Evolutionary conservation across 768 basidiomycete genomes (phyloP).

Genomic region (Macrolepiota dolichaula): DNA sequence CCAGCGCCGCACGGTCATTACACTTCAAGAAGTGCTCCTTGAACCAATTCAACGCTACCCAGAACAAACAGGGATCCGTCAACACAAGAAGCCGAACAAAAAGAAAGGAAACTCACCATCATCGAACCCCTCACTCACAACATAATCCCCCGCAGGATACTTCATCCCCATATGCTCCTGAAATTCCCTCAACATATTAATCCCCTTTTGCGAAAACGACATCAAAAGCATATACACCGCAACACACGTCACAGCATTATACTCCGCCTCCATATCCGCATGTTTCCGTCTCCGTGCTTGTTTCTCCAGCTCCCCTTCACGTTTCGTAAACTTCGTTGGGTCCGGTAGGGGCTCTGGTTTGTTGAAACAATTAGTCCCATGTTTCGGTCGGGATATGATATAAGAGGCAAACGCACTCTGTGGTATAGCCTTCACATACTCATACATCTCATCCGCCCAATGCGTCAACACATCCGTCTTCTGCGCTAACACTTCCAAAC

Average conservation of each 20-base stretch:
- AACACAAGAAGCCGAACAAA: not conserved
- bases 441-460: conserved; percentile 95
- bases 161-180: conserved; percentile 83
- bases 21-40: conserved; percentile 92
- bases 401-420: conserved; percentile 55
- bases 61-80: conserved; percentile 12
- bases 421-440: conserved; percentile 79
- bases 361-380: conserved; percentile 7
- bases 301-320: conserved; percentile 70
- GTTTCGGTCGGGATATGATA: not conserved
- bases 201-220: conserved; percentile 91
- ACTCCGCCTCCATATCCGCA: conserved; percentile 77
- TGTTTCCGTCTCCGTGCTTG: conserved; percentile 66
- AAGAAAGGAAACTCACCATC: conserved; percentile 46
- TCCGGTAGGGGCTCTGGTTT: conserved; percentile 73
- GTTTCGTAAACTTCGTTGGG: conserved; percentile 68
- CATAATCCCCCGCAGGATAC: conserved; percentile 70
- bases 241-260: conserved; percentile 80
- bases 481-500: conserved; percentile 88
- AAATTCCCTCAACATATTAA: conserved; percentile 73
- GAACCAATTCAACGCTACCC: conserved; percentile 81
- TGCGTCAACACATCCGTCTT: conserved; percentile 93
- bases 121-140: conserved; percentile 77
- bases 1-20: conserved; percentile 84
- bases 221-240: conserved; percentile 90